Conservation (phyloP, 768 basidiomycete species). For the Lactifluus volemus region DNA sequence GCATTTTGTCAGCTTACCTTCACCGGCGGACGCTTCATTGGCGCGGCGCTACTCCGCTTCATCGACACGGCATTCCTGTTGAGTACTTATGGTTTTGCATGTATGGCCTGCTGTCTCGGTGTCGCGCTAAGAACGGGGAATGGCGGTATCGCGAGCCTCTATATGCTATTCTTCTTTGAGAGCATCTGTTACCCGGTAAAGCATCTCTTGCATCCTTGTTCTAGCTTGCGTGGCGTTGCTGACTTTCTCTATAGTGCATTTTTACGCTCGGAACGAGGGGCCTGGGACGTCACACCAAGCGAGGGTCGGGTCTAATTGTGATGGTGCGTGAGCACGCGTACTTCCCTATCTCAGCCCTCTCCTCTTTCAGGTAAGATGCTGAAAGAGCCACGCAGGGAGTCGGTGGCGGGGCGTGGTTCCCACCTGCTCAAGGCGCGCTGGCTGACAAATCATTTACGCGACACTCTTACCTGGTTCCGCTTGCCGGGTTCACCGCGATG, state of each 20-base stretch:
- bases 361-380: not conserved
- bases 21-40: constrained; percentile 54
- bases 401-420: constrained; percentile 63
- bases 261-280: constrained; percentile 62
- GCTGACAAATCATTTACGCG: constrained; percentile 42
- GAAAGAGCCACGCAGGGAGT: constrained; percentile 34
- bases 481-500: constrained; percentile 53
- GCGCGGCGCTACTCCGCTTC: constrained; percentile 50
- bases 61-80: constrained; percentile 60
- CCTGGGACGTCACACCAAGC: constrained; percentile 50
- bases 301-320: constrained; percentile 54
- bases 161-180: constrained; percentile 64
- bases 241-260: constrained; percentile 33
- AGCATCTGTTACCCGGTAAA: constrained; percentile 60
- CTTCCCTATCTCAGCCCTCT: not conserved
- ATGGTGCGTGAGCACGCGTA: constrained; percentile 32
- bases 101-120: constrained; percentile 43
- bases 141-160: constrained; percentile 51
- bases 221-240: not conserved
- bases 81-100: constrained; percentile 41
- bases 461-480: constrained; percentile 51
- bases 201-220: constrained; percentile 14
- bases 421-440: constrained; percentile 48
- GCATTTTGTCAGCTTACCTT: constrained; percentile 68
- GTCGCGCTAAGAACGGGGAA: constrained; percentile 43